These are phyloP conservation scores for Haberlea rhodopensis DNA, from an alignment of 257 asterid species.

Conservation along the genomic window DNA sequence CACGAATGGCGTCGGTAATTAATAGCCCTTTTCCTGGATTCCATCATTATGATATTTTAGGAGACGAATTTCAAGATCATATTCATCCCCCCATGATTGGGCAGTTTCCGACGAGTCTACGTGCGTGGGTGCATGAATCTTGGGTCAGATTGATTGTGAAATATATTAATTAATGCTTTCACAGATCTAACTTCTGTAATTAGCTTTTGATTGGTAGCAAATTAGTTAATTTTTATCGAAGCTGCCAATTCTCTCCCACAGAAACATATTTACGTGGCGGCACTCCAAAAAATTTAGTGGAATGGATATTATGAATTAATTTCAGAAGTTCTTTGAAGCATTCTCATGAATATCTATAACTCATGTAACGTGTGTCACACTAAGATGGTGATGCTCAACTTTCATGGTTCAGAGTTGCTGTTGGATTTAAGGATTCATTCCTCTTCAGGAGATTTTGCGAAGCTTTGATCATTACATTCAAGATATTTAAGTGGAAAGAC, in stretches of 20 bases:
- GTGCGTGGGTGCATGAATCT: background rate
- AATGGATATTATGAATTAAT: too few relatives aligned
- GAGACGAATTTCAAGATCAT: background rate
- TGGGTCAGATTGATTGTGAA: background rate
- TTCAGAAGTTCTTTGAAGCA: too few relatives aligned
- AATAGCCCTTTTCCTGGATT: background rate
- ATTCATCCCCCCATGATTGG: background rate
- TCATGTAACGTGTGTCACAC: background rate
- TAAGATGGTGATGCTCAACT: too few relatives aligned
- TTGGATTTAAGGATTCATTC: background rate
- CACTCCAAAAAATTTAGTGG: too few relatives aligned
- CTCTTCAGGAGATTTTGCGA: too few relatives aligned
- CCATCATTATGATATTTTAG: too few relatives aligned
- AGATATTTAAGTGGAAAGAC: background rate
- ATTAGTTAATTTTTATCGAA: too few relatives aligned
- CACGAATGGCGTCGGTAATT: slow-evolving; percentile 98
- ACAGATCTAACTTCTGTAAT: background rate
- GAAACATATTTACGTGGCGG: too few relatives aligned
- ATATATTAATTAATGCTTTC: background rate
- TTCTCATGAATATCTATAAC: too few relatives aligned
- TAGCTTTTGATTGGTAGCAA: slow-evolving; percentile 4
- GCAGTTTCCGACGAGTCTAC: background rate
- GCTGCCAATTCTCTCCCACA: too few relatives aligned
- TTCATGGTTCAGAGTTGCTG: background rate
- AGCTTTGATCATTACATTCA: background rate